Base-by-base conservation (phyloP, 2,329 filamentous ascomycete species). In the Arthroderma uncinatum region DNA sequence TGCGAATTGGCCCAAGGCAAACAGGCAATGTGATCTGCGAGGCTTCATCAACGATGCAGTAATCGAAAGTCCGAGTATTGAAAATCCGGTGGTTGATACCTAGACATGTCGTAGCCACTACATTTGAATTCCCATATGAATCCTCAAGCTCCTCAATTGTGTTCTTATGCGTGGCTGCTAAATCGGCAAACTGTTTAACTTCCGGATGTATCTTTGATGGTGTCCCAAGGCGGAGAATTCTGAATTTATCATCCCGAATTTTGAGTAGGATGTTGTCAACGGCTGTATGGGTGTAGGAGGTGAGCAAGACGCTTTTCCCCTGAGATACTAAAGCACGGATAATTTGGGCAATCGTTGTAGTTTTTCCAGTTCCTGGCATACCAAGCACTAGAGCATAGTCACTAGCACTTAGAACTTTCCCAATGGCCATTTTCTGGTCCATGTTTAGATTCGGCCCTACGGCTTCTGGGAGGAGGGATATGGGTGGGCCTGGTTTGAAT, bases 291-390 rank as follows among this genome's bases (percentile, higher is more conserved):
- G 93, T 98, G 70, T 97, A 97, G 0, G 91, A 96, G 0, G 93
- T 94, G 40, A 98, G 76, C 5, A 98, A 76, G 12, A 98, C 90
- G 57, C 87, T 95, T 73, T 97, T 97, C 9, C 89, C 87, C 69
- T 95, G 88, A 0, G 86, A 83, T 4, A 93, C 86, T 30, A 98
- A 78, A 0, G 92, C 89, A 47, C 89, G 85, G 65, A 98, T 97
- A 64, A 98, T 96, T 68, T 97, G 91, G 4, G 92, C 90, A 66
- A 98, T 97, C 0, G 93, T 98, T 0, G 93, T 98, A 2, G 93
- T 98, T 72, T 98, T 98, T 58, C 93, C 93, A 0, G 93, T 98
- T 6, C 93, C 93, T 1, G 93, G 93, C 93, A 98, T 98, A 28
- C 93, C 93, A 19, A 98, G 81, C 10, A 98, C 91, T n/a, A 98